Percentiles rank a stretch among this genome's conserved stretches.
These are phyloP conservation scores for Kwoniella dejecticola DNA, from an alignment of 768 basidiomycete species.

Conservation along the genomic window DNA sequence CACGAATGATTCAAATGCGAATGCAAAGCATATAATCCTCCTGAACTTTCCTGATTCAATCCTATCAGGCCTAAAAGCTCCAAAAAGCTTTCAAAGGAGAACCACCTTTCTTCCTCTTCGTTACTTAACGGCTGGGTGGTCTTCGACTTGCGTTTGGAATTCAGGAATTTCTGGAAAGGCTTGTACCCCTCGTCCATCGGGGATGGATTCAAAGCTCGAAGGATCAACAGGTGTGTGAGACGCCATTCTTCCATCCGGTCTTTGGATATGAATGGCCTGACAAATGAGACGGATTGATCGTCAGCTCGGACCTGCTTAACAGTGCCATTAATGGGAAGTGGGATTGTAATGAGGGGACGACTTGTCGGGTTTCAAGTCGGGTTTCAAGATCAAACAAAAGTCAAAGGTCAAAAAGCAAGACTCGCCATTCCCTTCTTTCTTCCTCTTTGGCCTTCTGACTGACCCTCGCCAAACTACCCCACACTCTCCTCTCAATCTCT, in stretches of 20 bases:
- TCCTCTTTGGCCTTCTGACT: constrained; percentile 68
- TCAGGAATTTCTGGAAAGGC: constrained; percentile 22
- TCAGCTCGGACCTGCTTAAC: not conserved
- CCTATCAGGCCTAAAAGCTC: constrained; percentile 74
- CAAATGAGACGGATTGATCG: not conserved
- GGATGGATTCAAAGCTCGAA: constrained; percentile 68
- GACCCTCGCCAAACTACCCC: constrained; percentile 69
- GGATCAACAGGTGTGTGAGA: constrained; percentile 64
- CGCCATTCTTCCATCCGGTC: constrained; percentile 61
- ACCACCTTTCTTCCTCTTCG: constrained; percentile 64
- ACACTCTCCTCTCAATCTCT: constrained; percentile 59
- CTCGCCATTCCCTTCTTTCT: constrained; percentile 51
- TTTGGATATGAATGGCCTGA: constrained; percentile 40
- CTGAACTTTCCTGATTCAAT: constrained; percentile 81
- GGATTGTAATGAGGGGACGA: not conserved
- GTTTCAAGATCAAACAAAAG: too few relatives aligned
- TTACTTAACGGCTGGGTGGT: constrained; percentile 49
- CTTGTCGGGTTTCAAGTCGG: too few relatives aligned
- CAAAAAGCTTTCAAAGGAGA: constrained; percentile 76
- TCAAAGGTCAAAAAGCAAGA: not conserved
- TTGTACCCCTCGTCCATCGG: constrained; percentile 35
- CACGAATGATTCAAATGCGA: constrained; percentile 87
- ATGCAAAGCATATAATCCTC: constrained; percentile 81
- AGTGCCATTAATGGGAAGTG: not conserved
- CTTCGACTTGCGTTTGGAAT: constrained; percentile 56